Conservation (phyloP, 2,329 filamentous ascomycete genomes). For the Neofusicoccum parvum region DNA sequence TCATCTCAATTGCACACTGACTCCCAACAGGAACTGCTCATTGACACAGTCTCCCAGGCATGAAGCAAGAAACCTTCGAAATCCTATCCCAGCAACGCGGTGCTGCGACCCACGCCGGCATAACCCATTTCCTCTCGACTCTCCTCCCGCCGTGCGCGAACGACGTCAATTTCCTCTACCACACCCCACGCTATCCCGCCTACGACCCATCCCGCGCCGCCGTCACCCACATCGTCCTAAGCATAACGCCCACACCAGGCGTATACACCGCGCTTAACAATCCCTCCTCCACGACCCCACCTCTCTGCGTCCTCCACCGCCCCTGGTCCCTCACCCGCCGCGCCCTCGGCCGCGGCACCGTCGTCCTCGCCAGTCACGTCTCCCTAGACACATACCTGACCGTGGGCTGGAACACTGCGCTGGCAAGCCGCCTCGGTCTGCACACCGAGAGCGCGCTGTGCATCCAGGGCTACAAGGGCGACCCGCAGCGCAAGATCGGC, state of each 20-base stretch:
- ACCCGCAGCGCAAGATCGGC: slow-evolving; percentile 40
- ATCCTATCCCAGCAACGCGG: neutral
- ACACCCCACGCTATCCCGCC: slow-evolving; percentile 27
- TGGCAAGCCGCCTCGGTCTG: slow-evolving; percentile 37
- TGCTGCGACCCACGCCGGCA: slow-evolving; percentile 5
- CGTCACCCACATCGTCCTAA: slow-evolving; percentile 35
- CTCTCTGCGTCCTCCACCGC: slow-evolving; percentile 36
- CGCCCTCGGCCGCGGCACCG: slow-evolving; percentile 30
- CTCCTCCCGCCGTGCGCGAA: slow-evolving; percentile 35
- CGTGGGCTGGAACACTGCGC: slow-evolving; percentile 40
- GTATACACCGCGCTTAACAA: slow-evolving; percentile 33
- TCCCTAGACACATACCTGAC: slow-evolving; percentile 44
- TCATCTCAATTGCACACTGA: neutral
- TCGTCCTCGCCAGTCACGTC: slow-evolving; percentile 39
- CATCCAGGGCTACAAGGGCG: slow-evolving; percentile 43
- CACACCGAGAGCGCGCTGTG: slow-evolving; percentile 32
- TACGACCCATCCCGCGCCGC: slow-evolving; percentile 31
- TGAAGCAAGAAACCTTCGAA: slow-evolving; percentile 2
- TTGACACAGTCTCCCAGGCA: neutral
- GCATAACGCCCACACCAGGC: slow-evolving; percentile 34
- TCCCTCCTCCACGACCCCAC: slow-evolving; percentile 19
- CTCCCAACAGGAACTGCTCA: neutral
- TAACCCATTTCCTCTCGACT: slow-evolving; percentile 33
- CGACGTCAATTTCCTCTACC: slow-evolving; percentile 39
- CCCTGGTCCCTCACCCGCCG: slow-evolving; percentile 35